phyloP scores from a whole-genome alignment of 2,329 filamentous ascomycete genomes.

The Ascochyta koolunga region DNA sequence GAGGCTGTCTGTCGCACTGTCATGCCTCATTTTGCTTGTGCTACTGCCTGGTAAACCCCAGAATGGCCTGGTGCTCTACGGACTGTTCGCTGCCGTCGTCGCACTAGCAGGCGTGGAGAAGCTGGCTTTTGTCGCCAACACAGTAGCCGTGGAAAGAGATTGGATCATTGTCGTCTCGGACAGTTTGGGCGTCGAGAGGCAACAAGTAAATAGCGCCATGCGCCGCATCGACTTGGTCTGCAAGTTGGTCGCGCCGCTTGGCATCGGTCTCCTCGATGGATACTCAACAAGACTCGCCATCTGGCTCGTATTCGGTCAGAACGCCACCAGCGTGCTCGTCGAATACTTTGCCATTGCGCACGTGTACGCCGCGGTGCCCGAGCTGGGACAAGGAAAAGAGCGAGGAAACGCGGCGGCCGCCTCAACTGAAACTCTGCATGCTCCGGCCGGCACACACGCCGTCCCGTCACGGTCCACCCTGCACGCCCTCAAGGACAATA shows the following conservation, averaged over 20 bases:
- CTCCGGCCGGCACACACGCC: constrained; percentile 9
- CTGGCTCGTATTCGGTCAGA: constrained; percentile 57
- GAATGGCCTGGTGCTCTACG: constrained; percentile 31
- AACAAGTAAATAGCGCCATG: constrained; percentile 63
- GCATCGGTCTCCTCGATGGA: constrained; percentile 57
- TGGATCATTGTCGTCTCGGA: constrained; percentile 66
- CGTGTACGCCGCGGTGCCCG: constrained; percentile 45
- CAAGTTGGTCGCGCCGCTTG: constrained; percentile 62
- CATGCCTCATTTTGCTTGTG: constrained; percentile 36
- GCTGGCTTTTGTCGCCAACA: constrained; percentile 67
- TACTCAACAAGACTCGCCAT: constrained; percentile 59
- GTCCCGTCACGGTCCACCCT: constrained; percentile 2
- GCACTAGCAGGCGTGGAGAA: constrained; percentile 73
- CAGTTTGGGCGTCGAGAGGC: constrained; percentile 31
- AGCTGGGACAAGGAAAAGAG: constrained; percentile 26
- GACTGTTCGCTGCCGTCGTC: constrained; percentile 45
- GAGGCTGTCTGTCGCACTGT: constrained; percentile 39
- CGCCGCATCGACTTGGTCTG: constrained; percentile 64
- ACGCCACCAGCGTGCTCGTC: constrained; percentile 53
- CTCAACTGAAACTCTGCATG: constrained; percentile 15
- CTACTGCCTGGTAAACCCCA: constrained; percentile 21
- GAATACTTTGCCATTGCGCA: constrained; percentile 62
- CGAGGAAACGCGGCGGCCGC: constrained; percentile 3
- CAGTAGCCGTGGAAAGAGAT: constrained; percentile 72
- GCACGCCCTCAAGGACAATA: constrained; percentile 7